Conservation (phyloP, 1,139 yeast species). For the Suhomyces wounanorum region DNA sequence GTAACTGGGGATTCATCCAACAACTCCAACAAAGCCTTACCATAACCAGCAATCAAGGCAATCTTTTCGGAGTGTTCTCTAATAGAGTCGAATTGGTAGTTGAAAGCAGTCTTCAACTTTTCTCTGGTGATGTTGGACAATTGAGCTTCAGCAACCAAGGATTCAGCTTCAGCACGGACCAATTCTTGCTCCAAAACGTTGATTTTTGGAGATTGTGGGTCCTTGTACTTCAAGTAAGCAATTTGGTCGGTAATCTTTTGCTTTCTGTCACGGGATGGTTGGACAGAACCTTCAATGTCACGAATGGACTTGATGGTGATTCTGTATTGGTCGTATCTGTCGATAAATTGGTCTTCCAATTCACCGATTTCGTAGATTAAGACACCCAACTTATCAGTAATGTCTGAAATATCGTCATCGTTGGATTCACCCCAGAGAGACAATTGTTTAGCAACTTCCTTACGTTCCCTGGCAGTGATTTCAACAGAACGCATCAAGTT, state of each 20-base stretch:
- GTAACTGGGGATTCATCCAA: constrained; percentile 84
- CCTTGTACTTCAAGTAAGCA: constrained; percentile 80
- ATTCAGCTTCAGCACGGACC: constrained; percentile 90
- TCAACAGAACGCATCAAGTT: constrained; percentile 79
- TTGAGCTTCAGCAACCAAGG: constrained; percentile 89
- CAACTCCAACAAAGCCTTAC: constrained; percentile 80
- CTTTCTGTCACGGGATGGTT: constrained; percentile 85
- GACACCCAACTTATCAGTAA: constrained; percentile 85
- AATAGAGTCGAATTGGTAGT: constrained; percentile 79
- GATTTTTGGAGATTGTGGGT: constrained; percentile 81
- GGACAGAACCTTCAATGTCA: constrained; percentile 85
- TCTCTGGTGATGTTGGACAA: constrained; percentile 85
- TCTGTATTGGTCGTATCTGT: constrained; percentile 84
- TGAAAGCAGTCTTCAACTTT: constrained; percentile 80
- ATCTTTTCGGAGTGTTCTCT: constrained; percentile 84
- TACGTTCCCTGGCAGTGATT: constrained; percentile 74
- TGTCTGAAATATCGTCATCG: constrained; percentile 82
- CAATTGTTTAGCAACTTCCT: constrained; percentile 81
- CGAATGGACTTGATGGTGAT: constrained; percentile 77
- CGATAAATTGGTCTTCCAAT: constrained; percentile 84
- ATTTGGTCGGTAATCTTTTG: constrained; percentile 83
- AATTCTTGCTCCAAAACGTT: constrained; percentile 82
- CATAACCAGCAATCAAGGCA: constrained; percentile 86
- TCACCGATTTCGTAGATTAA: constrained; percentile 81
- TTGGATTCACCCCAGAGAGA: constrained; percentile 84